Evolutionary conservation across 2,329 filamentous ascomycete species (phyloP), one percentile per base, ranked within the genome.

Genomic region (Botrytis squamosa): DNA sequence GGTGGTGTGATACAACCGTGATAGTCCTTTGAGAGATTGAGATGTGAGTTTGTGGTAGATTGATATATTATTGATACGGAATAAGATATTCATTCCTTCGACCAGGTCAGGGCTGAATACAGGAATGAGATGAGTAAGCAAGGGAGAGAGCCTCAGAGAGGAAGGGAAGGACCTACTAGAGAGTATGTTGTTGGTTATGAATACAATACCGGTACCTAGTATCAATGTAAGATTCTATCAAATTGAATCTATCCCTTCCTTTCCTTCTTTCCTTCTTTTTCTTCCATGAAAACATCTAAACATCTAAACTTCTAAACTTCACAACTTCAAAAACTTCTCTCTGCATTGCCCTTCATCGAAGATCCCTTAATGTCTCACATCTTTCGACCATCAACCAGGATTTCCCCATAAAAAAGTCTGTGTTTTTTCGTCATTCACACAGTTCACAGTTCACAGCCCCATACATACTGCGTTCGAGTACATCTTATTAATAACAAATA

Each of bases 391-490:
- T 63, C 60, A 40, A 20, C 38, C 25, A 44, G 25, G 1, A n/a
- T 66, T 68, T 55, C 65, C 49, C 65, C 36, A 57, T 42, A n/a
- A 42, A 68, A 67, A 68, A 68, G 36, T 68, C 66, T 5, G 25
- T 55, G 25, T 40, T 29, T 42, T 29, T 66, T 66, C 46, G 49
- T 55, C 25, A 55, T 68, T 29, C 49, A 68, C 65, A 14, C 36
- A 4, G 25, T 66, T 66, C 63, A 66, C 22, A 66, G 64, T 66
- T 66, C 63, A 66, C 64, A 49, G 64, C 64, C 64, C 42, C 63
- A 44, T 44, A 25, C 12, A 20, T 25, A 42, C 42, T 49, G 63
- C 63, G n/a, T n/a, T n/a, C n/a, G n/a, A 33, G 33, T 33, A 33
- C 33, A 33, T 33, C 33, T 33, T n/a, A n/a, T n/a, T n/a, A n/a